These are phyloP conservation scores for Phellinidium pouzarii DNA, from an alignment of 1,284 basidiomycete species.

Conservation along the genomic window DNA sequence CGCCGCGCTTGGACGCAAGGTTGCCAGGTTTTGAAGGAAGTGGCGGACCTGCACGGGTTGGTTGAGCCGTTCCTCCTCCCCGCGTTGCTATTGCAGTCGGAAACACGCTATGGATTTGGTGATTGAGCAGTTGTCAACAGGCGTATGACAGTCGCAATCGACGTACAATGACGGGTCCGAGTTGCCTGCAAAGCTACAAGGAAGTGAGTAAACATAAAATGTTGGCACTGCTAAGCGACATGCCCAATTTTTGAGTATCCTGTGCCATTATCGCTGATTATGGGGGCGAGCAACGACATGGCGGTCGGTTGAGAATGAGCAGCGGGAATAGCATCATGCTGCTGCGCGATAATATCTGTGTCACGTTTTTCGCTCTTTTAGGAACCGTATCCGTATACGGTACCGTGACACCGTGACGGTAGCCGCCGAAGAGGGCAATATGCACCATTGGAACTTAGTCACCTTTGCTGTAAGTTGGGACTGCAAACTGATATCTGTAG, in stretches of 20 bases:
- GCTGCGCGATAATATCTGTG: constrained; percentile 6
- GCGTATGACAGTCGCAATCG: constrained; percentile 14
- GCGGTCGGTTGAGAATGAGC: constrained; percentile 1
- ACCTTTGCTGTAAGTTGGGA: too few species aligned
- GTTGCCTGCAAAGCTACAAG: constrained; percentile 88
- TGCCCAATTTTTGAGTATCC: constrained; percentile 98
- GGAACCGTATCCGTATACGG: too few species aligned
- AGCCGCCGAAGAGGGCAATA: too few species aligned
- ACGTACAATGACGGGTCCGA: constrained; percentile 95
- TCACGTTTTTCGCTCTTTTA: constrained; percentile 5
- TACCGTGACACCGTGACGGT: too few species aligned
- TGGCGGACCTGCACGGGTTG: constrained; percentile 59
- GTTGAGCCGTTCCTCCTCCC: constrained; percentile 50
- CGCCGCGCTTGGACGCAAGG: constrained; percentile 93
- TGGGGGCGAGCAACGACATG: constrained; percentile 81
- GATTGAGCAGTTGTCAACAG: not conserved
- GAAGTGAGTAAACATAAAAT: constrained; percentile 10
- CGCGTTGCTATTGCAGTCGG: constrained; percentile 94
- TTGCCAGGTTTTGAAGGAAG: constrained; percentile 84
- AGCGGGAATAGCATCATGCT: not conserved
- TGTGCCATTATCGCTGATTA: constrained; percentile 97
- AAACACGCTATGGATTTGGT: constrained; percentile 58
- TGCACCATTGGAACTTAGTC: too few species aligned
- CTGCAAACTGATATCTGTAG: too few species aligned
- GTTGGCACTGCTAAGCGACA: constrained; percentile 25